Conservation (phyloP, 106 monocot species). For the Dactylorhiza incarnata region DNA sequence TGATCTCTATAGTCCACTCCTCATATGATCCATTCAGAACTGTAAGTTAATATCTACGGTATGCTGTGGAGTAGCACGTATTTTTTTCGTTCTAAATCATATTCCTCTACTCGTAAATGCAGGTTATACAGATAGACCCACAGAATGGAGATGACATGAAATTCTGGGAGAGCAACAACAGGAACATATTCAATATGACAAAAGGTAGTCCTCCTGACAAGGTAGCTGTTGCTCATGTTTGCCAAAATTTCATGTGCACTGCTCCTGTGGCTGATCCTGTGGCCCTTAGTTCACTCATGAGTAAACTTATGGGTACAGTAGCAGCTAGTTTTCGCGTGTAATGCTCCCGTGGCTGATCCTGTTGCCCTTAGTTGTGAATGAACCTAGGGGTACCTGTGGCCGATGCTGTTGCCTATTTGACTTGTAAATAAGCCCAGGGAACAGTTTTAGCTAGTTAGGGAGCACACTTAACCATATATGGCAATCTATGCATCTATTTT, state of each 20-base stretch:
- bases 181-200: conserved; percentile 57
- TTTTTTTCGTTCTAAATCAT: neutral
- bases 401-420: no score
- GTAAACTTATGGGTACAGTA: neutral
- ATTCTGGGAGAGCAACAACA: conserved; percentile 65
- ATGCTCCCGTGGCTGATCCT: no score
- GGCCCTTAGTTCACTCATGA: conserved; percentile 30
- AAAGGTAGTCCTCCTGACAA: conserved; percentile 26
- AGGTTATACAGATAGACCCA: conserved; percentile 91
- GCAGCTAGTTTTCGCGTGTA: no score
- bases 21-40: conserved; percentile 72
- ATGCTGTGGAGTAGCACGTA: neutral
- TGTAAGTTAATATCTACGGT: conserved; percentile 24
- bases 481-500: no score
- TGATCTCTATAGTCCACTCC: conserved; percentile 47
- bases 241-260: conserved; percentile 69
- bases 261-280: conserved; percentile 46
- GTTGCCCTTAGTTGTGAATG: no score
- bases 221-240: conserved; percentile 48
- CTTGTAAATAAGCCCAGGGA: no score
- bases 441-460: no score
- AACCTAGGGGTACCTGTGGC: no score
- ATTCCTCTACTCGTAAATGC: neutral
- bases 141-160: conserved; percentile 51
- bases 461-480: no score